Base-by-base conservation (phyloP, 306 rosid species). In the Cyclanthera cordifolia region DNA sequence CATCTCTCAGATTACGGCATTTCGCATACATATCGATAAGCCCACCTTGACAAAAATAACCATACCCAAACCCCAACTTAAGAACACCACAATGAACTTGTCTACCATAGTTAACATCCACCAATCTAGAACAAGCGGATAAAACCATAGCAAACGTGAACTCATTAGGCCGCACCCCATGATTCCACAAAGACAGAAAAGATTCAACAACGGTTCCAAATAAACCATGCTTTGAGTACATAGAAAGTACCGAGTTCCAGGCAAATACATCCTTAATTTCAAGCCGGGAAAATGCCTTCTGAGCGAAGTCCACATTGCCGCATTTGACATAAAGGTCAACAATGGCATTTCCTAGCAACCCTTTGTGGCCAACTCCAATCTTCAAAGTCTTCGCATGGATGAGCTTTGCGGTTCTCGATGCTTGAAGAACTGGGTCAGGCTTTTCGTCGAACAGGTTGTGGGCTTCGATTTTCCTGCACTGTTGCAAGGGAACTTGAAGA, bases 1-100 rank as follows among this genome's bases (percentile, higher is more conserved):
- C 95, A 55, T 71, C 83, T 25, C 21, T 59, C 58, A 91, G 34
- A 72, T 24, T 58, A 68, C 48, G 64, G 77, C 95, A 81, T 72
- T 88, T 85, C 30, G 88, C 85, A 59, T 88, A 88, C 79, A 86
- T 74, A 79, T 88, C 81, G 72, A 88, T 78, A n/a, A 88, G 88
- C 27, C 84, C 79, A 21, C 86, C 85, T 55, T 73, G 81, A 60
- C 86, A 83, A 75, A 77, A 83, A 4, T 85, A 51, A 56, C 41
- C 59, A 19, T 65, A 79, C 51, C 79, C 77, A 10, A 77, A 76
- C 12, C 96, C 91, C 30, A 48, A 59, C 84, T 88, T 85, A 23
- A 82, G 32, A 15, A 75, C 75, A 17, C 65, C 73, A 53, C 77
- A 79, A 51, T 91, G 97, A 47, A 91, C 47, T 43, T 70, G 73